Base-by-base conservation (phyloP, 2,329 filamentous ascomycete species). In the Eutypa lata region DNA sequence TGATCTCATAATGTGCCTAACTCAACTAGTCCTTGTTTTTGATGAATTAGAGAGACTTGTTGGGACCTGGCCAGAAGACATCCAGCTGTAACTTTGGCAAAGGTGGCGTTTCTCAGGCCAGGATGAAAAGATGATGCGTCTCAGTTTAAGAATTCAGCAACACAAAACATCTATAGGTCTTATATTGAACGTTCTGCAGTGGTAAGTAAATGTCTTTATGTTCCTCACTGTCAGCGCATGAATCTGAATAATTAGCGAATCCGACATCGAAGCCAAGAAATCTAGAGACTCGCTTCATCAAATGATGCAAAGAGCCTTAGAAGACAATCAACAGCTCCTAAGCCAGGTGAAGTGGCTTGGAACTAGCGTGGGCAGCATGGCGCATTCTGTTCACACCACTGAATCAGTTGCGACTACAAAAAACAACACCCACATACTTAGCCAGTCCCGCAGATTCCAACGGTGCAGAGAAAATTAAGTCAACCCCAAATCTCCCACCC, bases 1-100 rank as follows among this genome's bases (percentile, higher is more conserved):
- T 19, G 48, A 56, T 28, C 46, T 56, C 4, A 47, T 53, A 4
- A 48, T 56, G 3, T 56, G 48, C 19, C 40, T 55, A 35, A 53
- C 51, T 5, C 44, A 49, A 45, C 13, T 46, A 10, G 49, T 51
- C 6, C 31, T 55, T 22, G 45, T 45, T 2, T 55, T 51, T 49
- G 44, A 37, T 8, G 45, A 51, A 5, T 19, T 56, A 16, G 38
- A 55, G 18, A 18, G 46, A 8, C 53, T 51, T 13, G 33, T 53
- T 5, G 31, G 47, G 19, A 47, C 28, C 4, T 53, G 31, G 50
- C 28, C 44, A 14, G 28, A 24, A 16, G n/a, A n/a, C n/a, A n/a
- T n/a, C n/a, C n/a, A n/a, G n/a, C 16, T 18, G 7, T 37, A 21
- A 2, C 45, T 35, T 5, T 53, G 40, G 50, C 24, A 51, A 26